Percentiles rank a stretch among this genome's conserved stretches.
These are phyloP conservation scores for Neurospora intermedia DNA, from an alignment of 495 filamentous ascomycete species.

Conservation along the genomic window DNA sequence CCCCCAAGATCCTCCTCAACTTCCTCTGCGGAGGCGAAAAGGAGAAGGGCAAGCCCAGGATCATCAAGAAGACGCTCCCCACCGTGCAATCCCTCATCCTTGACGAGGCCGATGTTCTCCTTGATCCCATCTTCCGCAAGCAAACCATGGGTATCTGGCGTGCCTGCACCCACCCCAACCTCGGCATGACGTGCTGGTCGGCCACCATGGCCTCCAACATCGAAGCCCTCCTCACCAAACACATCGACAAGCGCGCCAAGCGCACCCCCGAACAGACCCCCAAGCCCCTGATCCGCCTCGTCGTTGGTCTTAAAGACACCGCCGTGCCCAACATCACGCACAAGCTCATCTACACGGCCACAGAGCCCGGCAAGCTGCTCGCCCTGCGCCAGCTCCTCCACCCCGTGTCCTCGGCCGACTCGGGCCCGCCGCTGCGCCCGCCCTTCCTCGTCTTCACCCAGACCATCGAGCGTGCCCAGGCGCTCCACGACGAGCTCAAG, in stretches of 20 bases:
- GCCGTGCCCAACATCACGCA: constrained; percentile 86
- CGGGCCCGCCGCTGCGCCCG: constrained; percentile 55
- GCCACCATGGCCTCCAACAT: constrained; percentile 94
- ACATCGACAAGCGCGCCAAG: constrained; percentile 46
- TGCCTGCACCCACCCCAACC: constrained; percentile 51
- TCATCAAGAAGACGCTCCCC: constrained; percentile 40
- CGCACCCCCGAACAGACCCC: constrained; percentile 27
- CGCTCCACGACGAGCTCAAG: constrained; percentile 78
- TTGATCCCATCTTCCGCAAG: constrained; percentile 81
- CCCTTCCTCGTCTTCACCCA: constrained; percentile 94
- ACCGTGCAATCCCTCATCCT: constrained; percentile 63
- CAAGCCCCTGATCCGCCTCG: constrained; percentile 61
- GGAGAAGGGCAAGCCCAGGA: constrained; percentile 16
- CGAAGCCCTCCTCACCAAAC: constrained; percentile 55
- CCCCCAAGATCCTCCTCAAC: constrained; percentile 68
- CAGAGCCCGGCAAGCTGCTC: constrained; percentile 85
- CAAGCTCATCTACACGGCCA: constrained; percentile 80
- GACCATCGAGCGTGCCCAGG: constrained; percentile 79
- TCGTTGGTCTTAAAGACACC: constrained; percentile 91
- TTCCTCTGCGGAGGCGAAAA: constrained; percentile 44
- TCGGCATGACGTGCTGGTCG: constrained; percentile 79
- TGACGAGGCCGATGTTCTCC: constrained; percentile 90
- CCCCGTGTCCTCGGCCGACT: constrained; percentile 49
- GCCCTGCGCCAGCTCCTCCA: constrained; percentile 87
- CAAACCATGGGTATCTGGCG: constrained; percentile 86